These are phyloP conservation scores for Lignosus rhinocerotis DNA, from an alignment of 1,284 basidiomycete species.

Conservation along the genomic window DNA sequence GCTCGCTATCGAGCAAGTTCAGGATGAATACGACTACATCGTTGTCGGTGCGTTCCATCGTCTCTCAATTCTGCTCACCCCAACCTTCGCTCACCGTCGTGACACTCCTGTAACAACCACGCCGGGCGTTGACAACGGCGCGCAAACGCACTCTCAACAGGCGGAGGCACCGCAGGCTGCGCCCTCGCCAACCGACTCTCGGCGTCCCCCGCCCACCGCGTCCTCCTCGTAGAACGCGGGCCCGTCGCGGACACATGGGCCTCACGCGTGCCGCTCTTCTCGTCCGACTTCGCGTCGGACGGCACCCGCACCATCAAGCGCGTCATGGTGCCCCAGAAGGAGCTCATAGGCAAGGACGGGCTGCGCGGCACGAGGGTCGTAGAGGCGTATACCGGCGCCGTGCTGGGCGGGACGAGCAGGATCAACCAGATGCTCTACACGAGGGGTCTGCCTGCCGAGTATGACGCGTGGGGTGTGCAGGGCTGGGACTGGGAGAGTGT, in stretches of 20 bases:
- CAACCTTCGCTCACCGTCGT: not conserved
- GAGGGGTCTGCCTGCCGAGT: constrained; percentile 38
- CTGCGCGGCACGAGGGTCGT: constrained; percentile 35
- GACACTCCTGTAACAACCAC: not conserved
- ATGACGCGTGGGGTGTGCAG: constrained; percentile 36
- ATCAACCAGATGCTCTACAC: constrained; percentile 44
- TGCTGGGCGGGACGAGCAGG: constrained; percentile 42
- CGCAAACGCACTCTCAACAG: not conserved
- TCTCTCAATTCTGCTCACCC: not conserved
- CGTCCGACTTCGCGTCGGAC: constrained; percentile 23
- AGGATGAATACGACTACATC: constrained; percentile 27
- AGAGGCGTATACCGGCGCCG: constrained; percentile 21
- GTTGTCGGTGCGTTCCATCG: constrained; percentile 21
- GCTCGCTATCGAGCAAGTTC: constrained; percentile 6
- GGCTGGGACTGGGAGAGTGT: constrained; percentile 42
- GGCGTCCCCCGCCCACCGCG: constrained; percentile 22
- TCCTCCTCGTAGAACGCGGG: constrained; percentile 39
- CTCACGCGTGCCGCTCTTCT: constrained; percentile 39
- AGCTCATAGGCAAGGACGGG: constrained; percentile 22
- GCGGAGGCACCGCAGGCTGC: constrained; percentile 39
- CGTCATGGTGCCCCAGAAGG: constrained; percentile 16
- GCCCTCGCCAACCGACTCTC: constrained; percentile 37
- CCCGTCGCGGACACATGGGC: constrained; percentile 35
- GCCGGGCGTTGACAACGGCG: too few species aligned
- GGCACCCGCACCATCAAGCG: constrained; percentile 30